Evolutionary conservation across 352 stramenopile genomes (phyloP), one percentile per base, ranked within the genome.

Genomic region (Globisporangium nunn): DNA sequence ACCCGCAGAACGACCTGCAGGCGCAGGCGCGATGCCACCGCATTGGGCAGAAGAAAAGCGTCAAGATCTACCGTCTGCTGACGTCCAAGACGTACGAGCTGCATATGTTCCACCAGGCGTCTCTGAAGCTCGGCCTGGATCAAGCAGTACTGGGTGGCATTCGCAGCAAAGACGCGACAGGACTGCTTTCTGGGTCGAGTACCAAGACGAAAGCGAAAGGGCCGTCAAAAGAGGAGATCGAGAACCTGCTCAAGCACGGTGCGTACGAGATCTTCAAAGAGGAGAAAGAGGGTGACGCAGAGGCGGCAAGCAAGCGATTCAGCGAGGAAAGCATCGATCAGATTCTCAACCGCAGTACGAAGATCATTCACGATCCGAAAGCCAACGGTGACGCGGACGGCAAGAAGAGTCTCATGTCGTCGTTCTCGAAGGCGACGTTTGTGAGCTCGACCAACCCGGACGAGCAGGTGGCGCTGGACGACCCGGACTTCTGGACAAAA

Each of bases 271-370:
- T 97, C 64, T 97, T 98, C 51, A 93, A 94, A 48, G 92, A 96
- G 40, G 82, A 96, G 57, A 85, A 95, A 29, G 85, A 97, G 33
- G 85, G 83, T 29, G 83, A 95, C 56, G 78, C 79, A 35, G 95
- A 98, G 39, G 91, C 85, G 18, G 93, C 93, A 4, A 96, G 85
- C 52, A 98, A 98, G 72, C 82, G 93, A 29, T 99, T 99, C 72
- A 95, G 95, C 51, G 88, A 98, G 60, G 97, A 98, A 69, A 97
- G 98, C 58, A 99, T 99, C 67, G 96, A 99, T 54, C 90, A 92
- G 55, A 99, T 99, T 75, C 79, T 99, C 31, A 91, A 71, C 49
- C 81, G 85, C 23, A 93, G 78, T 81, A 96, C 82, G 8, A 93
- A 76, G 30, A 94, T 96, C 45, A 67, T 95, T 2, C 85, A 95